phyloP scores from a whole-genome alignment of 352 stramenopile genomes.

The Aphanomyces euteiches region DNA sequence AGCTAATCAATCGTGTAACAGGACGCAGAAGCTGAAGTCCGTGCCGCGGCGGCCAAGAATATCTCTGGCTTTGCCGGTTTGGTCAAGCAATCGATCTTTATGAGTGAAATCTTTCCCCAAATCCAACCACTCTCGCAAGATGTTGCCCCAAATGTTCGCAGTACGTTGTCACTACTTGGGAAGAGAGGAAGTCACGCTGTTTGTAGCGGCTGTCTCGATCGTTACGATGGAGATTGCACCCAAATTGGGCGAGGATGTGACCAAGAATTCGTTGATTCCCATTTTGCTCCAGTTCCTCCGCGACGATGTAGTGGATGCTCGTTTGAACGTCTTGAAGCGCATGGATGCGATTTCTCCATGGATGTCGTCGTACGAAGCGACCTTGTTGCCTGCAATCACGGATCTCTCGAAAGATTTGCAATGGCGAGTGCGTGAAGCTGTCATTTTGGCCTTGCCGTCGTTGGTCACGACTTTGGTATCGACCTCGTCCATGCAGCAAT shows the following conservation, averaged over 20 bases:
- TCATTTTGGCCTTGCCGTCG: constrained; percentile 87
- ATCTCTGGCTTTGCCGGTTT: constrained; percentile 90
- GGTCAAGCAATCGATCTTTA: constrained; percentile 87
- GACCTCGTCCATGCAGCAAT: constrained; percentile 33
- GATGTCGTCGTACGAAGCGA: constrained; percentile 84
- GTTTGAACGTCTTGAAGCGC: constrained; percentile 92
- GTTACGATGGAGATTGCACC: constrained; percentile 91
- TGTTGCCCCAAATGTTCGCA: constrained; percentile 83
- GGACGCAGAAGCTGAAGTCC: constrained; percentile 92
- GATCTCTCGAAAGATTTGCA: constrained; percentile 91
- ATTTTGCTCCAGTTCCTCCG: constrained; percentile 75
- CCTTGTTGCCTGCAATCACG: constrained; percentile 80
- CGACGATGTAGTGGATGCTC: constrained; percentile 90
- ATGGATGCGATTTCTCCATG: constrained; percentile 87
- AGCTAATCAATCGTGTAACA: constrained; percentile 26
- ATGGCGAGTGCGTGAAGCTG: constrained; percentile 91
- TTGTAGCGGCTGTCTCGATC: constrained; percentile 67
- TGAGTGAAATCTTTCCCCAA: constrained; percentile 85
- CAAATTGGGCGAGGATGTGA: constrained; percentile 87
- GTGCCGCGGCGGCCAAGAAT: constrained; percentile 88
- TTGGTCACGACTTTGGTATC: constrained; percentile 84
- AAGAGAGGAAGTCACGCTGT: background rate
- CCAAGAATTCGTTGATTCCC: constrained; percentile 79
- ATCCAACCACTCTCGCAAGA: constrained; percentile 90
- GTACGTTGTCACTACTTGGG: constrained; percentile 32